Conservation (phyloP, 306 rosid genomes). For the Prosopis cineraria region DNA sequence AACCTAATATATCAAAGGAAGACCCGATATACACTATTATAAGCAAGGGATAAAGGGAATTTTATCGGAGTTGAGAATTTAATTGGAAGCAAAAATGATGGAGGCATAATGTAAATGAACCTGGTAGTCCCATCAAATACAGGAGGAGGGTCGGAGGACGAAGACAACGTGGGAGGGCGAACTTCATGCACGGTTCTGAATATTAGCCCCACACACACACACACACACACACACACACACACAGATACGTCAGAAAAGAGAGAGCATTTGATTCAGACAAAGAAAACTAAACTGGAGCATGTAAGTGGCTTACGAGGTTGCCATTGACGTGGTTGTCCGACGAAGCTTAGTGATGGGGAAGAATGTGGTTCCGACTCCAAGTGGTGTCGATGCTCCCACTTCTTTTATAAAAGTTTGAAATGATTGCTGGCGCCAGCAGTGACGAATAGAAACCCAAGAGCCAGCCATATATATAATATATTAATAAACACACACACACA, state of each 20-base stretch:
- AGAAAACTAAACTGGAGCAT: background rate
- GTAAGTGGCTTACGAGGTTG: conserved; percentile 37
- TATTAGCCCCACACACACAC: no score
- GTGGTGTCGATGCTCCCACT: background rate
- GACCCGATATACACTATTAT: background rate
- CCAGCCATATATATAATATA: background rate
- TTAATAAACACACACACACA: no score
- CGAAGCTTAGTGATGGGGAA: background rate
- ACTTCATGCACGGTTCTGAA: conserved; percentile 38
- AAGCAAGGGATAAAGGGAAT: no score
- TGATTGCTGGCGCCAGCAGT: conserved; percentile 3
- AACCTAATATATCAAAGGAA: conserved; percentile 29
- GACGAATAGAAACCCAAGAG: background rate
- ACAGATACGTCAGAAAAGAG: background rate
- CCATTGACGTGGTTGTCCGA: conserved; percentile 37
- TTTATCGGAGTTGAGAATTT: background rate
- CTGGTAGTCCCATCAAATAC: conserved; percentile 73
- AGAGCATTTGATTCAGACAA: background rate
- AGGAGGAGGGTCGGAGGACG: conserved; percentile 58
- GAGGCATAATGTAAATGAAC: conserved; percentile 11
- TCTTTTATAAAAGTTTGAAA: conserved; percentile 12
- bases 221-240: no score
- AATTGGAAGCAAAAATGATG: background rate
- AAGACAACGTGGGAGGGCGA: conserved; percentile 44
- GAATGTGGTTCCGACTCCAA: background rate